Evolutionary conservation across 129 eudicot genomes (phyloP).

Genomic region (Chrysanthemum seticuspe): DNA sequence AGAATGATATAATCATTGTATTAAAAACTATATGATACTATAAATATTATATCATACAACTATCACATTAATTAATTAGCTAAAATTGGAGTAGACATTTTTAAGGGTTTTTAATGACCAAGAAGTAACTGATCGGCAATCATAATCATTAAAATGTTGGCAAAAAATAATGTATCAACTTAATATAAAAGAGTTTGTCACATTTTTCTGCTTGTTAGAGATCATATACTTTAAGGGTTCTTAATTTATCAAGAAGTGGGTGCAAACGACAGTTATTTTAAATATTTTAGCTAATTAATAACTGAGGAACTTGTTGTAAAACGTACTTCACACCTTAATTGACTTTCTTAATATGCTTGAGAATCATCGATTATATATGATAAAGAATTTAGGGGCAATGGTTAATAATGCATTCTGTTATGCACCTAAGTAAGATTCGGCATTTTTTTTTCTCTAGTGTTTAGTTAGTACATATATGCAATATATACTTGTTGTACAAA

Average conservation of each 20-base stretch:
- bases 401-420: background rate
- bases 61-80: slow-evolving; percentile 22
- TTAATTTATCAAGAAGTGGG: background rate
- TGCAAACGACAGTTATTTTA: too few relatives aligned
- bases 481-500: background rate
- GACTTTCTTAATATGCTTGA: background rate
- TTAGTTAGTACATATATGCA: background rate
- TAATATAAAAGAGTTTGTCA: background rate
- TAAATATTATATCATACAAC: slow-evolving; percentile 14
- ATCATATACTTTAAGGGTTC: background rate
- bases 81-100: background rate
- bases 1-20: slow-evolving; percentile 1
- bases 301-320: too few relatives aligned
- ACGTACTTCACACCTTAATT: too few relatives aligned
- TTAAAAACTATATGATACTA: slow-evolving; percentile 3
- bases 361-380: too few relatives aligned
- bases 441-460: background rate
- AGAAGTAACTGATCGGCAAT: slow-evolving; percentile 1
- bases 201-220: background rate
- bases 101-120: background rate
- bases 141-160: slow-evolving; percentile 6
- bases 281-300: too few relatives aligned
- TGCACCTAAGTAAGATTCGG: background rate
- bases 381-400: too few relatives aligned
- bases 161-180: background rate